phyloP scores from a whole-genome alignment of 192 early-diverging fungal genomes.

The Geranomyces variabilis region DNA sequence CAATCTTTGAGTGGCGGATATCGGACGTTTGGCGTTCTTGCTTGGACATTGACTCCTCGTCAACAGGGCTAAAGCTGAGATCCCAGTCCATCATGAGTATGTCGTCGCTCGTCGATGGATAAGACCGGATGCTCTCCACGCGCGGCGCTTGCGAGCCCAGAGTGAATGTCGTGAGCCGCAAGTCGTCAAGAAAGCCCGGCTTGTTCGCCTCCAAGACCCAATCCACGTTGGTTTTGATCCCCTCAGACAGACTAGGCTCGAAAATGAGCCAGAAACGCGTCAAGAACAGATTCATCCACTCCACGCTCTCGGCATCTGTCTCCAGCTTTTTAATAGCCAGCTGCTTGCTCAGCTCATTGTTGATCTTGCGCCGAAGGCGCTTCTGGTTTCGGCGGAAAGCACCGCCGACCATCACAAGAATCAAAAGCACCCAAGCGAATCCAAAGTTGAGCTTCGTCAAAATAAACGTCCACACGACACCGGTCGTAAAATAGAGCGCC shows the following conservation, averaged over 20 bases:
- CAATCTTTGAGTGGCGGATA: slow-evolving; percentile 78
- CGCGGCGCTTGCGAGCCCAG: slow-evolving; percentile 53
- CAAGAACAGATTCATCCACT: slow-evolving; percentile 91
- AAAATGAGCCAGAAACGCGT: slow-evolving; percentile 87
- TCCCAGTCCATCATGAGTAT: slow-evolving; percentile 84
- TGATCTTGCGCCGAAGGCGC: slow-evolving; percentile 32
- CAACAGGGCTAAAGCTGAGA: slow-evolving; percentile 81
- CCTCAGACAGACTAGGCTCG: slow-evolving; percentile 81
- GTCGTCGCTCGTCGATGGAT: slow-evolving; percentile 42
- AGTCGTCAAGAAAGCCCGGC: slow-evolving; percentile 72
- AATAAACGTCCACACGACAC: slow-evolving; percentile 31
- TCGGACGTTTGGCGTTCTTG: slow-evolving; percentile 45
- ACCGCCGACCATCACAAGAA: slow-evolving; percentile 29
- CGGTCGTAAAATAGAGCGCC: slow-evolving; percentile 33
- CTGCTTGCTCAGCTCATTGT: slow-evolving; percentile 23
- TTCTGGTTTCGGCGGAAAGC: slow-evolving; percentile 27
- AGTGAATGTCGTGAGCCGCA: slow-evolving; percentile 50
- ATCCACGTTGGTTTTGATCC: slow-evolving; percentile 73
- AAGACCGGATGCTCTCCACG: slow-evolving; percentile 48
- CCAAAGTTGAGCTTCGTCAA: slow-evolving; percentile 32
- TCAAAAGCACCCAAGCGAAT: slow-evolving; percentile 30
- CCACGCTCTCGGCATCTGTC: slow-evolving; percentile 62
- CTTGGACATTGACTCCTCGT: slow-evolving; percentile 57
- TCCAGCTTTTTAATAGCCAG: slow-evolving; percentile 30
- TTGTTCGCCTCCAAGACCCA: slow-evolving; percentile 72